Conservation (phyloP, 352 stramenopile genomes). For the Paralagenidium karlingii region DNA sequence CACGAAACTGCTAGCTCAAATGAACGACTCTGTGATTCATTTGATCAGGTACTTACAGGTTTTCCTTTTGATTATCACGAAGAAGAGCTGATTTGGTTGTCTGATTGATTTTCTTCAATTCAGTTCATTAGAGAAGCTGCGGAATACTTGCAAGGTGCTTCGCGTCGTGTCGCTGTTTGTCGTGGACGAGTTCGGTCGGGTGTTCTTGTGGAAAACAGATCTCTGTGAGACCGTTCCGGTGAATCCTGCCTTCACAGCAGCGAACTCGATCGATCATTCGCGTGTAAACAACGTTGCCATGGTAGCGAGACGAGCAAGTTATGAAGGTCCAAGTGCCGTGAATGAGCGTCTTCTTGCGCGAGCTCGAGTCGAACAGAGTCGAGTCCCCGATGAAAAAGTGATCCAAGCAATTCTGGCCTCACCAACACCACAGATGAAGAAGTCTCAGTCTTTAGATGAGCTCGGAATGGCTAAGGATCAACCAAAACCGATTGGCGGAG, state of each 20-base stretch:
- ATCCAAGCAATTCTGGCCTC: conserved; percentile 63
- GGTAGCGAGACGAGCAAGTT: conserved; percentile 4
- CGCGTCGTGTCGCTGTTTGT: conserved; percentile 41
- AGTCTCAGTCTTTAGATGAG: conserved; percentile 6
- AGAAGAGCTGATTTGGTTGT: background rate
- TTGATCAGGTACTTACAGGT: conserved; percentile 15
- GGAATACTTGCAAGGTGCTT: conserved; percentile 53
- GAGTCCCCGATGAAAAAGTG: conserved; percentile 37
- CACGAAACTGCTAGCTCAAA: conserved; percentile 27
- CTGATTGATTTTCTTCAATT: background rate
- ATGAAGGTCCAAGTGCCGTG: conserved; percentile 43
- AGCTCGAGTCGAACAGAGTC: conserved; percentile 31
- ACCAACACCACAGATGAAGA: conserved; percentile 19
- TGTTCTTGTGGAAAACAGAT: conserved; percentile 45
- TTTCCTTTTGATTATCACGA: background rate
- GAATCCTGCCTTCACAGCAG: conserved; percentile 1
- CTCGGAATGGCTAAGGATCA: background rate
- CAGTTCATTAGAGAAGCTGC: conserved; percentile 44
- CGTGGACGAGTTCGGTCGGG: conserved; percentile 27
- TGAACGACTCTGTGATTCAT: conserved; percentile 27
- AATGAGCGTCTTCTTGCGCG: conserved; percentile 45
- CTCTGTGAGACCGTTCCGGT: conserved; percentile 34
- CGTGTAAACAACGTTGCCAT: background rate
- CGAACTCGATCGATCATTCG: conserved; percentile 1
- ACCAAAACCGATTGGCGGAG: conserved; percentile 13